phyloP scores from a whole-genome alignment of 352 stramenopile genomes.

The Phytophthora melonis region DNA sequence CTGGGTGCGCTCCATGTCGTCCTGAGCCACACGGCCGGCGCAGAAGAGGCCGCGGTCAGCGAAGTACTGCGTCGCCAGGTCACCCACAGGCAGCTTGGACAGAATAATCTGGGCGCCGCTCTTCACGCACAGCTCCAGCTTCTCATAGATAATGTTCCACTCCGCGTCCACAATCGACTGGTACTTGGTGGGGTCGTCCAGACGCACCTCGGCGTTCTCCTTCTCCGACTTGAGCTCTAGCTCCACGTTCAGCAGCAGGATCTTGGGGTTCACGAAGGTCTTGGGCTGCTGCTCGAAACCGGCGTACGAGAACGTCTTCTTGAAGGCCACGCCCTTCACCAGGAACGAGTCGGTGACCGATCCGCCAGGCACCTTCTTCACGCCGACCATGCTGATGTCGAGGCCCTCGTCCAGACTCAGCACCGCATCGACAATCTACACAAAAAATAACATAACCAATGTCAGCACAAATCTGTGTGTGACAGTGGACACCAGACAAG shows the following conservation, averaged over 20 bases:
- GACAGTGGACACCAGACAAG: background rate
- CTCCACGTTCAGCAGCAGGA: slow-evolving; percentile 99
- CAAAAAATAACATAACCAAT: slow-evolving; percentile 10
- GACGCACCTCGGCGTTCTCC: slow-evolving; percentile 98
- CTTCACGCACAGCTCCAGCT: slow-evolving; percentile 92
- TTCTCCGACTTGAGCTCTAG: slow-evolving; percentile 99
- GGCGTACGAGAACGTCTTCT: slow-evolving; percentile 99
- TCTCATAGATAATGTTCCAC: slow-evolving; percentile 99
- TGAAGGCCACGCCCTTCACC: slow-evolving; percentile 98
- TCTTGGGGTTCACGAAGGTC: slow-evolving; percentile 96
- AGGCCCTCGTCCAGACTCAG: slow-evolving; percentile 91
- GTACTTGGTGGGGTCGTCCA: slow-evolving; percentile 98
- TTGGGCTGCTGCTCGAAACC: slow-evolving; percentile 99
- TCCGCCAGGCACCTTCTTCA: slow-evolving; percentile 98
- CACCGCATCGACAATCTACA: slow-evolving; percentile 95
- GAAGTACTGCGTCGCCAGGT: slow-evolving; percentile 99
- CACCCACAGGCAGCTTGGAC: slow-evolving; percentile 95
- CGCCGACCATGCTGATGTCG: slow-evolving; percentile 93
- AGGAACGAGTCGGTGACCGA: slow-evolving; percentile 98
- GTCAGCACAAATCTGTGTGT: slow-evolving; percentile 4
- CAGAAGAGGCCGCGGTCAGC: slow-evolving; percentile 98
- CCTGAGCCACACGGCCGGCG: slow-evolving; percentile 96
- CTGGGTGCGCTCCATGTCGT: slow-evolving; percentile 97
- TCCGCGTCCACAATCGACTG: slow-evolving; percentile 99
- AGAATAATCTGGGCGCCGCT: slow-evolving; percentile 98